Evolutionary conservation across 1,284 basidiomycete species (phyloP), one percentile per base, ranked within the genome.

Genomic region (Austroboletus niveus): DNA sequence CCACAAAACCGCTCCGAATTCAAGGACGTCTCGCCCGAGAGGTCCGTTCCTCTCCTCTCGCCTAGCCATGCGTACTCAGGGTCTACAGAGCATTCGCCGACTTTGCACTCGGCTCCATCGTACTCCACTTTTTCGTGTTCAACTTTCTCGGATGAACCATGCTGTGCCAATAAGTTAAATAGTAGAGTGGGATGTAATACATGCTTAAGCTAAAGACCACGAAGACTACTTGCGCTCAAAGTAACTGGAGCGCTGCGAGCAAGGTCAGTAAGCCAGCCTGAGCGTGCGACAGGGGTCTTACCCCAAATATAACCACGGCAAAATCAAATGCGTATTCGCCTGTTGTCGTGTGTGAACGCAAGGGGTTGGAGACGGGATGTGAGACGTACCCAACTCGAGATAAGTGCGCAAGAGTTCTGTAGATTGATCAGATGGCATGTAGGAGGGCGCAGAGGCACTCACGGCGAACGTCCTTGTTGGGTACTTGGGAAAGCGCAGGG

Each of bases 91-190:
- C 94, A 27, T 99, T 99, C 65, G 94, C 91, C 42, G 97, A 99
- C 69, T 99, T 98, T 65, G 88, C 92, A 30, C 75, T 97, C 47
- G 95, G 94, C 15, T 96, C 94, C 1, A 86, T 99, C 55, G 85
- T 98, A 41, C 78, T 99, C 47, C 96, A 99, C 73, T 96, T 98
- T 76, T 99, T 99, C 69, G 94, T 97, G 50, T 98, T 89, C 81
- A 98, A 98, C 75, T 99, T 98, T 80, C 79, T 93, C 8, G 91
- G 91, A 60, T 92, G 72, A 75, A 45, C 29, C 5, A 24, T 12
- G 30, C 22, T 45, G 35, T 34, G 43, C 39, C 32, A 5, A 35
- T 42, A 42, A 27, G 30, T 36, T 47, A 34, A 29, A 24, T 40
- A 32, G 20, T 10, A 42, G 44, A 45, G 15, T 44, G 38, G 52